Evolutionary conservation across 352 stramenopile genomes (phyloP), one percentile per base, ranked within the genome.

Genomic region (Phytophthora palmivora): DNA sequence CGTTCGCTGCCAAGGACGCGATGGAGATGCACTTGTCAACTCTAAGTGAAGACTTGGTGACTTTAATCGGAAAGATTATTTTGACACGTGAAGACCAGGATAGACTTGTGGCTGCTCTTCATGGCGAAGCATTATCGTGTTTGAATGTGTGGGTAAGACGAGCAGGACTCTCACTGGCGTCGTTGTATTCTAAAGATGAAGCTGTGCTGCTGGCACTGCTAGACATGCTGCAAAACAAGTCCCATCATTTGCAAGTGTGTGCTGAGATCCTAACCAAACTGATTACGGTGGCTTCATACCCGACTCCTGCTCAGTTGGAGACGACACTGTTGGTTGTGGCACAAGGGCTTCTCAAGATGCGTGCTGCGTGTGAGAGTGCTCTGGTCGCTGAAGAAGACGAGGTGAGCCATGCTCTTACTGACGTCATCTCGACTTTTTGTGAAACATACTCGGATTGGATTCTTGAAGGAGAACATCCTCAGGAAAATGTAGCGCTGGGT

Each of bases 391-490:
- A 85, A 33, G 79, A 87, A 51, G 78, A 90, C 14, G 78, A 88
- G 11, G 55, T 85, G 8, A 80, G 68, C 12, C 83, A 92, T 48
- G 78, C 77, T 14, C 71, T 92, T 56, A 88, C 79, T 0, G 66
- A 78, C 44, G 76, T 88, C 16, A 69, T 92, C 9, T 74, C 78
- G 15, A 86, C 78, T 0, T 92, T 92, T 49, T 88, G 75, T 37
- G 83, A 92, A 58, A 89, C 77, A 12, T 90, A 84, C 36, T 79
- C 71, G 19, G 80, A 89, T 52, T 92, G 83, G 83, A 81, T 92
- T 39, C 34, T 92, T 4, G 75, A 84, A 24, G 81, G 67, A 8
- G 50, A 70, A 10, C 36, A 70, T 15, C 67, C 66, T 1, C 67
- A 86, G 39, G 78, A 89, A 67, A 65, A 71, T 14, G 39, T 72